Percentiles rank a stretch among this genome's conserved stretches.
These are phyloP conservation scores for Thalia dealbata DNA, from an alignment of 176 grass and related monocot species.

Conservation along the genomic window DNA sequence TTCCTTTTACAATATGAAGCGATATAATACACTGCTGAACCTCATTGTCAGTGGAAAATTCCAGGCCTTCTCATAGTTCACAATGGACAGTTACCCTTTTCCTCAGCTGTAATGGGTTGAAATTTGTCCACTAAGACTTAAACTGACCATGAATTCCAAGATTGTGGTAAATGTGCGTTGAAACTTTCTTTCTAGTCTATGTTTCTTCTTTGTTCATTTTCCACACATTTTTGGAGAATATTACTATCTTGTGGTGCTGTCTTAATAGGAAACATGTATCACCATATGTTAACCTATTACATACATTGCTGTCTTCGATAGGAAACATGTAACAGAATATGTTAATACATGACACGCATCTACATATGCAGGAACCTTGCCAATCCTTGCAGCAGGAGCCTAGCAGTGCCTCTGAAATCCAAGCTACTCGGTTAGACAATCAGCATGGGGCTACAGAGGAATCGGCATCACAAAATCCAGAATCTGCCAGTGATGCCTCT, in stretches of 20 bases:
- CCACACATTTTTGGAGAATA: background rate
- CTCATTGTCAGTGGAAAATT: no score
- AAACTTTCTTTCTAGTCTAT: background rate
- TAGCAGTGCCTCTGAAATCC: background rate
- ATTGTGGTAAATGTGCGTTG: background rate
- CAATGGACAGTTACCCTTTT: no score
- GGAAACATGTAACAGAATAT: background rate
- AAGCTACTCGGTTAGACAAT: background rate
- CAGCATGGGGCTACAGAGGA: slow-evolving; percentile 4
- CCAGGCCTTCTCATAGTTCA: no score
- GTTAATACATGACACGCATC: background rate
- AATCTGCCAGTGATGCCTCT: background rate
- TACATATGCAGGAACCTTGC: background rate
- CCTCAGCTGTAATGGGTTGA: background rate
- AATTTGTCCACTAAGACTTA: background rate
- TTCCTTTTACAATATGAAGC: no score
- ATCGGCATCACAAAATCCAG: slow-evolving; percentile 10
- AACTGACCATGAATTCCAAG: background rate
- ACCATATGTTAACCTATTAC: background rate
- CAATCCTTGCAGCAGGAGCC: background rate
- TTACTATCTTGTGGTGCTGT: background rate
- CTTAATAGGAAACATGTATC: background rate
- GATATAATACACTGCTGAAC: no score
- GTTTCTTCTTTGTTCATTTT: background rate
- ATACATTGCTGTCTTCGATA: background rate